Percentiles rank a stretch among this genome's conserved stretches.
Conservation (phyloP, 1,139 yeast species). For the Petasospora fabianii region DNA sequence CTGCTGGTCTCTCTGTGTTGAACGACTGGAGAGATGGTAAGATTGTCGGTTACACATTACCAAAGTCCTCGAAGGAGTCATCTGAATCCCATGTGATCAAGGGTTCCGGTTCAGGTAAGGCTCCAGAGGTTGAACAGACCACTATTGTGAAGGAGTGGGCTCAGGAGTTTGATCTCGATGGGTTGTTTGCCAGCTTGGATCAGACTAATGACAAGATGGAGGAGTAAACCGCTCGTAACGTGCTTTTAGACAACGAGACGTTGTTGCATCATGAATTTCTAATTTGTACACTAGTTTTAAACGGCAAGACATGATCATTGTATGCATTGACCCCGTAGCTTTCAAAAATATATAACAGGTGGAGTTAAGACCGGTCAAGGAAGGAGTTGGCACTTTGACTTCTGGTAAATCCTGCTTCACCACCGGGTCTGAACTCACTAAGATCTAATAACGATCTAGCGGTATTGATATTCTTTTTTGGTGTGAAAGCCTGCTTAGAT, state of each 20-base stretch:
- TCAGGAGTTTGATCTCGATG: slow-evolving; percentile 88
- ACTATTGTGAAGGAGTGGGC: slow-evolving; percentile 90
- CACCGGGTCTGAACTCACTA: slow-evolving; percentile 17
- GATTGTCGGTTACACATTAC: slow-evolving; percentile 85
- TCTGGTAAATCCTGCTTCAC: slow-evolving; percentile 11
- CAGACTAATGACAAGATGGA: slow-evolving; percentile 20
- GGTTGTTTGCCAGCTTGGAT: slow-evolving; percentile 48
- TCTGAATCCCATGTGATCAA: slow-evolving; percentile 29
- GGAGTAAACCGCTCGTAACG: no score
- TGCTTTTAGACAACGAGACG: no score
- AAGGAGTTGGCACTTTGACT: slow-evolving; percentile 9
- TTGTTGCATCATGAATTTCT: no score
- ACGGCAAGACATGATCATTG: no score
- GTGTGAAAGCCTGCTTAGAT: slow-evolving; percentile 6
- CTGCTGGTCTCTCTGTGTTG: slow-evolving; percentile 80
- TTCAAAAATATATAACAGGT: no score
- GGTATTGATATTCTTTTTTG: slow-evolving; percentile 15
- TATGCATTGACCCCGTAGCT: no score
- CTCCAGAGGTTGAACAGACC: slow-evolving; percentile 59
- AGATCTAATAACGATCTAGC: slow-evolving; percentile 21
- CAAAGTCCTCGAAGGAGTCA: slow-evolving; percentile 57
- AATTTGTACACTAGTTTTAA: no score
- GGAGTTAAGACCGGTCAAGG: slow-evolving; percentile 1
- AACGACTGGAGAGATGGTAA: slow-evolving; percentile 98
- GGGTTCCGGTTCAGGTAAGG: slow-evolving; percentile 32